phyloP scores from a whole-genome alignment of 345 rosid genomes.

The Combretum micranthum region DNA sequence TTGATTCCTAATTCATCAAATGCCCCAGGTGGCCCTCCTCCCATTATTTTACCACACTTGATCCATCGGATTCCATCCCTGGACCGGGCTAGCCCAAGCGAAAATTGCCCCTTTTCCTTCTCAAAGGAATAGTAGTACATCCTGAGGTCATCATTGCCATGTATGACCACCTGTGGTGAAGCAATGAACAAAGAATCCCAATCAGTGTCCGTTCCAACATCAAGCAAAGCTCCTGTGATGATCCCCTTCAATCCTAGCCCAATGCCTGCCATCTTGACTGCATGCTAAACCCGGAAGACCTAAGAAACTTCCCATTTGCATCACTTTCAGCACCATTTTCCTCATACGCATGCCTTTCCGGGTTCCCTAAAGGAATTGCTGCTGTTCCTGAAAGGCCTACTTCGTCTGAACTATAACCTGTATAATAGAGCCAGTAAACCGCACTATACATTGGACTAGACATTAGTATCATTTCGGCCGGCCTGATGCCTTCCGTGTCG shows the following conservation, averaged over 20 bases:
- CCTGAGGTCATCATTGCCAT: conserved; percentile 55
- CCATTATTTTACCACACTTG: conserved; percentile 61
- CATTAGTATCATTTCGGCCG: conserved; percentile 66
- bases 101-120: conserved; percentile 27
- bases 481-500: conserved; percentile 57
- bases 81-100: conserved; percentile 69
- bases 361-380: conserved; percentile 29
- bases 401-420: conserved; percentile 48
- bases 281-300: conserved; percentile 74
- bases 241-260: conserved; percentile 93
- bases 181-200: conserved; percentile 76
- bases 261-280: conserved; percentile 81
- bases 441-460: conserved; percentile 62
- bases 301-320: conserved; percentile 17
- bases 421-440: conserved; percentile 80
- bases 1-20: conserved; percentile 56
- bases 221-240: conserved; percentile 79
- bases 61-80: conserved; percentile 80
- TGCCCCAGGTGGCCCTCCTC: conserved; percentile 34
- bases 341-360: conserved; percentile 33
- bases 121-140: conserved; percentile 87
- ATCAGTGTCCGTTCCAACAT: conserved; percentile 58
- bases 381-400: conserved; percentile 24
- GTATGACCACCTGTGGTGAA: conserved; percentile 64
- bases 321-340: background rate